Conservation (phyloP, 345 rosid genomes). For the Gossypium raimondii region DNA sequence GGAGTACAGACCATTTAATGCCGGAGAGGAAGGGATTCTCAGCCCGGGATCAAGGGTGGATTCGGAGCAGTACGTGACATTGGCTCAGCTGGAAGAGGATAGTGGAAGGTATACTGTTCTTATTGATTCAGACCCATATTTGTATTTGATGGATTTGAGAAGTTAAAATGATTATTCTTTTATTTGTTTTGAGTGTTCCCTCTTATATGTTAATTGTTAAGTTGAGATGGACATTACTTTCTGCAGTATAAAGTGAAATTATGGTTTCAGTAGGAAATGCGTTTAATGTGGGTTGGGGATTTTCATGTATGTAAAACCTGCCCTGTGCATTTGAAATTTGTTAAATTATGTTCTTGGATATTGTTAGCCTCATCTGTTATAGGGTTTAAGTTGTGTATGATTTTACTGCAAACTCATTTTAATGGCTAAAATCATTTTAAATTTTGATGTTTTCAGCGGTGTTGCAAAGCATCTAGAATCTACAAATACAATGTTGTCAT, state of each 20-base stretch:
- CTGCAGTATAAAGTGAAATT: no score
- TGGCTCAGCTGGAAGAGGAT: constrained; percentile 62
- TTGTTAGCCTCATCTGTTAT: background rate
- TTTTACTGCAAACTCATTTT: background rate
- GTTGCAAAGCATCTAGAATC: constrained; percentile 91
- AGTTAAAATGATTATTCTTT: background rate
- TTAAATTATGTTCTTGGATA: background rate
- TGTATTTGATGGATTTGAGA: background rate
- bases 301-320: background rate
- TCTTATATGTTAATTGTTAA: background rate
- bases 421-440: constrained; percentile 12
- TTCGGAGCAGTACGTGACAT: constrained; percentile 54
- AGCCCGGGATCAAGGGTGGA: constrained; percentile 43
- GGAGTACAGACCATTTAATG: constrained; percentile 32
- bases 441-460: constrained; percentile 32
- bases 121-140: background rate
- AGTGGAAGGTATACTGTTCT: constrained; percentile 45
- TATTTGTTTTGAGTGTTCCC: background rate
- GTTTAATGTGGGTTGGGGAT: background rate
- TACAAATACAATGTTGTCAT: constrained; percentile 95
- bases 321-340: background rate
- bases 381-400: background rate
- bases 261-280: background rate
- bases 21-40: constrained; percentile 46
- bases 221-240: background rate